Conservation (phyloP, 257 asterid species). For the Solanum corneliomulleri region DNA sequence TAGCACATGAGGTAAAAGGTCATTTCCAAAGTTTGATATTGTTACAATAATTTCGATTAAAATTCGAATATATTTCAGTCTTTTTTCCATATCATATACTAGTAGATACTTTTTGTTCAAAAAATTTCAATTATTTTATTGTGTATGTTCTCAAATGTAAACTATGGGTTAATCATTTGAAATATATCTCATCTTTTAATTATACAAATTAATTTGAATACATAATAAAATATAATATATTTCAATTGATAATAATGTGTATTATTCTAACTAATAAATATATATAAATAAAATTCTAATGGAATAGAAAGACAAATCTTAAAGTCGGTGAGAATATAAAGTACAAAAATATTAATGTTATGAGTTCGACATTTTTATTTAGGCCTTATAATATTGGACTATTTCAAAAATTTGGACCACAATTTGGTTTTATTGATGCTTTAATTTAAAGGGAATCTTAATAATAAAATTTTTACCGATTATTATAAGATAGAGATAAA, state of each 20-base stretch:
- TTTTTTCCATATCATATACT: neutral
- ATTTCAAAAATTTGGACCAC: neutral
- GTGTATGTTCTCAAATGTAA: neutral
- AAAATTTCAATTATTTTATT: neutral
- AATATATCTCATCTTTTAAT: neutral
- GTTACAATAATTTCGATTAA: no score
- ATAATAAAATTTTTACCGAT: neutral
- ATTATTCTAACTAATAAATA: neutral
- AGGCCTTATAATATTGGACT: neutral
- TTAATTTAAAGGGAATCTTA: neutral
- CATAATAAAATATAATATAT: neutral
- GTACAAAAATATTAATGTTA: neutral
- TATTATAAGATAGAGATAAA: neutral
- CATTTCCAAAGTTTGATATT: no score
- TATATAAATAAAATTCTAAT: neutral
- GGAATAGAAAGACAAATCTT: neutral
- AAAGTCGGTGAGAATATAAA: neutral
- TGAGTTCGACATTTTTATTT: neutral
- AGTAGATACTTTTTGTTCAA: neutral
- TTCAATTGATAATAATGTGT: neutral
- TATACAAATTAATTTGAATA: neutral
- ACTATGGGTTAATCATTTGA: neutral
- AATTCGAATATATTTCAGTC: no score
- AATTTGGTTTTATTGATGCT: neutral
- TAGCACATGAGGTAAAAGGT: fast-evolving